These are phyloP conservation scores for Salix suchowensis DNA, from an alignment of 345 rosid genomes.

Conservation along the genomic window DNA sequence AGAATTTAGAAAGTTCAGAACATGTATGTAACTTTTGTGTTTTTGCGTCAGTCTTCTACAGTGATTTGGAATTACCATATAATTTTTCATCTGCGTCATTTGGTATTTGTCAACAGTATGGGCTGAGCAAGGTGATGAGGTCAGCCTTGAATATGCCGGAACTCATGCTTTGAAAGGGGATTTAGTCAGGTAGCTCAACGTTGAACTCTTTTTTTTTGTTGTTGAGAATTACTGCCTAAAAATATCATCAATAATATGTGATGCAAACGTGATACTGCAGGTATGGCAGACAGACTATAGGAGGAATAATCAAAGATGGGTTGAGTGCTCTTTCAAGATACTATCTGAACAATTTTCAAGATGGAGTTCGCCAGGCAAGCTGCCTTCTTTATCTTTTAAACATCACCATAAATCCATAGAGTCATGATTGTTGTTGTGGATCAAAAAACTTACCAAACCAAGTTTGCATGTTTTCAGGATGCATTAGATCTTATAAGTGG, in stretches of 20 bases:
- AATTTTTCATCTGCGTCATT: neutral
- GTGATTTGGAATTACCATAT: constrained; percentile 4
- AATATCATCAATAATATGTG: neutral
- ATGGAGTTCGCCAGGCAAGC: constrained; percentile 94
- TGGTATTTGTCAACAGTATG: constrained; percentile 48
- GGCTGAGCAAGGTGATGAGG: constrained; percentile 98
- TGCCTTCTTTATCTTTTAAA: neutral
- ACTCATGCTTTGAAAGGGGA: constrained; percentile 95
- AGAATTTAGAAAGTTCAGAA: constrained; percentile 64
- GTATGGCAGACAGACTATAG: constrained; percentile 81
- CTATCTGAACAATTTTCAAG: constrained; percentile 88
- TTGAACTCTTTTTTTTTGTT: neutral
- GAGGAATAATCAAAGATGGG: constrained; percentile 81
- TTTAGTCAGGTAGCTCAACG: constrained; percentile 62
- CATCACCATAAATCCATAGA: neutral
- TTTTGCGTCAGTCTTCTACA: constrained; percentile 1
- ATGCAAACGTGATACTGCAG: constrained; percentile 32
- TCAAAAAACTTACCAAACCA: neutral
- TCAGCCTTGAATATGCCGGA: constrained; percentile 93
- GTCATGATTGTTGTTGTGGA: neutral
- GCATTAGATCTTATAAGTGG: constrained; percentile 95
- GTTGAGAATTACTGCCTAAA: neutral
- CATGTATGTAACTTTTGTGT: constrained; percentile 42
- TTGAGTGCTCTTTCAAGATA: constrained; percentile 90
- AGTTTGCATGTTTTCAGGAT: constrained; percentile 48